Evolutionary conservation across 2,329 filamentous ascomycete species (phyloP).

Genomic region (Pseudogymnoascus sp.): DNA sequence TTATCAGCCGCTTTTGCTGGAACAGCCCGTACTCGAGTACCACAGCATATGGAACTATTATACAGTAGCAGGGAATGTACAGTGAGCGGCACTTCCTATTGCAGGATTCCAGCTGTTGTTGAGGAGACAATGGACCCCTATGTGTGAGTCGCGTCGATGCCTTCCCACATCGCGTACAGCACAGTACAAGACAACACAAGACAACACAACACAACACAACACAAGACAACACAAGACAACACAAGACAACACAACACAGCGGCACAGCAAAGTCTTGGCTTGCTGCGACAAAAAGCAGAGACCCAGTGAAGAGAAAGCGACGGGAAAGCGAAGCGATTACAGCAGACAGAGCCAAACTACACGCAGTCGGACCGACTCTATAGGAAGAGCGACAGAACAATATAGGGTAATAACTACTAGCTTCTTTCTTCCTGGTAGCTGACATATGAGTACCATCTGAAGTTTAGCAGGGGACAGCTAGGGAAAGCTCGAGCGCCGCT

Average conservation of each 20-base stretch:
- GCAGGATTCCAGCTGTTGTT: background rate
- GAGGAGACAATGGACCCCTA: background rate
- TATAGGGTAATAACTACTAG: background rate
- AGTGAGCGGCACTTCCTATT: background rate
- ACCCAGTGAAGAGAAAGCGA: no score
- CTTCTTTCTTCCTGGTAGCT: background rate
- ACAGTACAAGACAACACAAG: no score
- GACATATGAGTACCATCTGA: background rate
- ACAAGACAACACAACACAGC: no score
- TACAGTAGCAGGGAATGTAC: background rate
- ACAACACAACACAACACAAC: background rate
- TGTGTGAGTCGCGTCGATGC: background rate
- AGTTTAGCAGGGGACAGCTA: background rate
- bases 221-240: no score
- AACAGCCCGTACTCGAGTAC: background rate
- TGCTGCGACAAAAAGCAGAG: no score
- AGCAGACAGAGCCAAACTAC: background rate
- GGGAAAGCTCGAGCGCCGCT: background rate
- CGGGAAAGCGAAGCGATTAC: no score
- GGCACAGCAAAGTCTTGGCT: no score
- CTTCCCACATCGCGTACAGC: background rate
- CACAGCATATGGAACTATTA: background rate
- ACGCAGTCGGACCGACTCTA: background rate
- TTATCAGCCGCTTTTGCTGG: background rate
- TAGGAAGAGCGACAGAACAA: background rate